A percentile compares a stretch with the other conserved stretches of the same genome.
Conservation (phyloP, 768 basidiomycete species). For the Boletus fagicola region DNA sequence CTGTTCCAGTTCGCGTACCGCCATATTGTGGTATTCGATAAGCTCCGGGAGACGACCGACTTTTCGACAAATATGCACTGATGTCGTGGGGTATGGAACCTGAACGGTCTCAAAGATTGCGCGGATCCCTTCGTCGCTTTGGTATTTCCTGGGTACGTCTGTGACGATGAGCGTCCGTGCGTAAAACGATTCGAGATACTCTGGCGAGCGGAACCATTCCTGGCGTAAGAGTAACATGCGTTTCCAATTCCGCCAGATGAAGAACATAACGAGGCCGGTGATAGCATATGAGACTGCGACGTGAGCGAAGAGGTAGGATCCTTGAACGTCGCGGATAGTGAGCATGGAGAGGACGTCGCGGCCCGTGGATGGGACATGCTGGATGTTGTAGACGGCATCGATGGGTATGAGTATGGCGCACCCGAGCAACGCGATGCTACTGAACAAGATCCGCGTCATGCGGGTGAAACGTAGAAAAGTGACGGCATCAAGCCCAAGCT, state of each 20-base stretch:
- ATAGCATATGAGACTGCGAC: conserved; percentile 82
- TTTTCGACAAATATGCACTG: conserved; percentile 83
- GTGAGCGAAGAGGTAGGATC: conserved; percentile 76
- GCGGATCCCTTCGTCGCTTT: conserved; percentile 82
- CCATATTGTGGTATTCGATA: conserved; percentile 88
- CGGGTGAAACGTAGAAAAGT: conserved; percentile 90
- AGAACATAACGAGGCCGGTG: conserved; percentile 67
- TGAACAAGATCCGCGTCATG: conserved; percentile 75
- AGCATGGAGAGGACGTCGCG: conserved; percentile 74
- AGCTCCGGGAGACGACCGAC: conserved; percentile 88
- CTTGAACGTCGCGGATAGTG: conserved; percentile 81
- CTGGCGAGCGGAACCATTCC: conserved; percentile 86
- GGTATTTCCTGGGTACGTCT: conserved; percentile 73
- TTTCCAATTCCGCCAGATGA: conserved; percentile 73
- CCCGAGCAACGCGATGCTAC: conserved; percentile 56
- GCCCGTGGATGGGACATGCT: conserved; percentile 46
- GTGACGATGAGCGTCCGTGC: conserved; percentile 86
- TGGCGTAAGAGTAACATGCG: conserved; percentile 76
- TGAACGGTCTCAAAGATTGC: conserved; percentile 69
- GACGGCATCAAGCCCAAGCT: conserved; percentile 90
- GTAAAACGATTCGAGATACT: conserved; percentile 88
- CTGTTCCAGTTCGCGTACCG: conserved; percentile 91
- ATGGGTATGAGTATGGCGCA: conserved; percentile 82
- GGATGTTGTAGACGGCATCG: conserved; percentile 81
- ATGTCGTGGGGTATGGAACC: conserved; percentile 88